phyloP scores from a whole-genome alignment of 148 eudicot genomes.

The Agrostemma githago region DNA sequence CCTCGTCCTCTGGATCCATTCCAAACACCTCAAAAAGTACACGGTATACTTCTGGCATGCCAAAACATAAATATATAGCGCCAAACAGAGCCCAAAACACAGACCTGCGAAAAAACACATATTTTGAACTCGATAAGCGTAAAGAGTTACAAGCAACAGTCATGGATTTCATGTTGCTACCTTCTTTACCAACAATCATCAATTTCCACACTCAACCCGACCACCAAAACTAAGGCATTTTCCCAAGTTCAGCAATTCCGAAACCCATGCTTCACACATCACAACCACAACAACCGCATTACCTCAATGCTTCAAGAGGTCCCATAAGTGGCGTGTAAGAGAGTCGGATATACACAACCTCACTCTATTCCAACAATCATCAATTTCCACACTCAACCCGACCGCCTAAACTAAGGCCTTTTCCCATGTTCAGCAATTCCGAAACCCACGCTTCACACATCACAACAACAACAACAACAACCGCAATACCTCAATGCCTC shows the following conservation, averaged over 20 bases:
- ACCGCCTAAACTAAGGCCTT: not conserved
- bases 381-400: not conserved
- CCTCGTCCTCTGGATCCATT: conserved; percentile 94
- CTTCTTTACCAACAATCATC: not conserved
- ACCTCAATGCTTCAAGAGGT: not conserved
- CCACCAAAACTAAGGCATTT: not conserved
- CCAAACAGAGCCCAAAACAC: conserved; percentile 97
- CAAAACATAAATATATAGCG: conserved; percentile 91
- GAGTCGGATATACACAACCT: not conserved
- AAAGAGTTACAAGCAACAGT: not conserved
- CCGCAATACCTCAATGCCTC: not conserved
- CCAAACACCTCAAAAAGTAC: conserved; percentile 99
- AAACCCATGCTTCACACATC: not conserved
- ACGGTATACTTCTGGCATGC: conserved; percentile 97
- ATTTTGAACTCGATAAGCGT: not conserved
- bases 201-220: not conserved
- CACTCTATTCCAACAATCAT: not conserved
- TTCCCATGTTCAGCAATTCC: not conserved
- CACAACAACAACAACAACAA: not conserved
- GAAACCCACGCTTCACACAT: not conserved
- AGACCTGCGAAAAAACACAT: conserved; percentile 50
- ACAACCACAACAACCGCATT: not conserved
- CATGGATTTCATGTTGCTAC: not conserved
- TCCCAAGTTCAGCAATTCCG: not conserved
- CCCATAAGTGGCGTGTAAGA: not conserved